Evolutionary conservation across 139 green algal genomes (phyloP), one percentile per base, ranked within the genome.

Genomic region (Deuterostichococcus epilithicus): DNA sequence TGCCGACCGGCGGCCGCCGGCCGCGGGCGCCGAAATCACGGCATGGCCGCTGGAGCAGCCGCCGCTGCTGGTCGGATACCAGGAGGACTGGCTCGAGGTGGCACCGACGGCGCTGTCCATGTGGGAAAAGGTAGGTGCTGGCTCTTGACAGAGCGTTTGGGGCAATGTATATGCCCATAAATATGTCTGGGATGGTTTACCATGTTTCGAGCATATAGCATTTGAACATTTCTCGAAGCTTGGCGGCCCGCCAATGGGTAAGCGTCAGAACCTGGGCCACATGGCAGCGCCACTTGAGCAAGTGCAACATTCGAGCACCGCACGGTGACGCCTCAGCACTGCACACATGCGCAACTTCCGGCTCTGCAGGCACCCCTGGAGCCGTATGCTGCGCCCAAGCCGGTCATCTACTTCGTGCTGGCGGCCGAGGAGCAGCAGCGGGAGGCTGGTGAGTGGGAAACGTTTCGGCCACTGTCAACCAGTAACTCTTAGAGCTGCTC

Each of bases 41-140:
- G 52, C 52, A 23, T 20, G 52, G 52, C 52, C 13, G 52, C 52
- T 63, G 52, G 18, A 13, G 18, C 3, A 13, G 52, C 20, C 52
- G 52, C 18, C 52, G 52, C 18, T 63, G 52, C 18, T 63, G 52
- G 52, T 28, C 18, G 52, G 52, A 13, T 63, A 63, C 18, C 76
- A 82, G 77, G 77, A 74, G 0, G 77, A 82, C 63, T 82, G 77
- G 77, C 71, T 82, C 39, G 77, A 82, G 34, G 60, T 78, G 63
- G 20, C 77, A 1, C 39, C 71, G 1, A 35, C 47, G 5, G 63
- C 77, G 71, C 63, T 82, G 71, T 66, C 60, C 20, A 36, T 82
- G 42, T 82, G 77, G 77, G 52, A 63, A 28, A 63, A 63, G 52
- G 52, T 63, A n/a, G 52, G 13, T n/a, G 18, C 3, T 28, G 10